Percentiles rank a stretch among this genome's conserved stretches.
Evolutionary conservation across 208 protist species (phyloP).

Genomic region (Trypanosoma lewisi): DNA sequence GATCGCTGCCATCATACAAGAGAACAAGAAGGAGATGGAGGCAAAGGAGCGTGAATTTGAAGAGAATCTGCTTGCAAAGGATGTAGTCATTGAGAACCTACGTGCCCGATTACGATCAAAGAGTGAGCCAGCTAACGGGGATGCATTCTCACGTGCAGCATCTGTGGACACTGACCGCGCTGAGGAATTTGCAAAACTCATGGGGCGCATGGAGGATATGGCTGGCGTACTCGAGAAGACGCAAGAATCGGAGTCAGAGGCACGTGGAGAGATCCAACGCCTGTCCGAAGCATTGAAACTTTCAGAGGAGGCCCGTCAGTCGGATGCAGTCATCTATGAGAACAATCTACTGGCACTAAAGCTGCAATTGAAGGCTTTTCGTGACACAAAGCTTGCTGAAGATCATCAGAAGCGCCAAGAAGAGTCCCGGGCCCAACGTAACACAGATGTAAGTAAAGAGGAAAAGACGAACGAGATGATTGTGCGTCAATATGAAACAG

Average conservation of each 20-base stretch:
- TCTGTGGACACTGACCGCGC: slow-evolving; percentile 41
- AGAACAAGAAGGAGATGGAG: slow-evolving; percentile 86
- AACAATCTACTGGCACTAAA: slow-evolving; percentile 60
- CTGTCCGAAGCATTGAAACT: slow-evolving; percentile 60
- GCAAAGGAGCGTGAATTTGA: slow-evolving; percentile 83
- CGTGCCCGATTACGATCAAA: slow-evolving; percentile 59
- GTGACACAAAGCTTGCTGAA: slow-evolving; percentile 63
- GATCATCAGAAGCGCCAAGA: slow-evolving; percentile 54
- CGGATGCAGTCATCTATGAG: slow-evolving; percentile 67
- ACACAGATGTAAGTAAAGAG: slow-evolving; percentile 31
- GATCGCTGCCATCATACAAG: slow-evolving; percentile 80
- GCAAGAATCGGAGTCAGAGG: slow-evolving; percentile 69
- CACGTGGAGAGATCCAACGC: slow-evolving; percentile 50
- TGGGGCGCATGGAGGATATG: slow-evolving; percentile 82
- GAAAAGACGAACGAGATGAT: slow-evolving; percentile 72
- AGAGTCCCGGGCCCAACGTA: slow-evolving; percentile 29
- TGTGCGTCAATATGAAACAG: slow-evolving; percentile 72
- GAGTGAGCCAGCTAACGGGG: slow-evolving; percentile 30
- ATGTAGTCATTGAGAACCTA: slow-evolving; percentile 79
- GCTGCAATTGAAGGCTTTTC: slow-evolving; percentile 60
- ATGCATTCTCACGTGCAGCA: slow-evolving; percentile 21
- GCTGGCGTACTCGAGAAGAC: slow-evolving; percentile 59
- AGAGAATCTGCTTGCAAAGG: slow-evolving; percentile 72
- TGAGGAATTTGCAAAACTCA: slow-evolving; percentile 65
- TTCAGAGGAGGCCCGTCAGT: slow-evolving; percentile 63